Conservation (phyloP, 495 filamentous ascomycete species). For the Pseudevernia furfuracea region DNA sequence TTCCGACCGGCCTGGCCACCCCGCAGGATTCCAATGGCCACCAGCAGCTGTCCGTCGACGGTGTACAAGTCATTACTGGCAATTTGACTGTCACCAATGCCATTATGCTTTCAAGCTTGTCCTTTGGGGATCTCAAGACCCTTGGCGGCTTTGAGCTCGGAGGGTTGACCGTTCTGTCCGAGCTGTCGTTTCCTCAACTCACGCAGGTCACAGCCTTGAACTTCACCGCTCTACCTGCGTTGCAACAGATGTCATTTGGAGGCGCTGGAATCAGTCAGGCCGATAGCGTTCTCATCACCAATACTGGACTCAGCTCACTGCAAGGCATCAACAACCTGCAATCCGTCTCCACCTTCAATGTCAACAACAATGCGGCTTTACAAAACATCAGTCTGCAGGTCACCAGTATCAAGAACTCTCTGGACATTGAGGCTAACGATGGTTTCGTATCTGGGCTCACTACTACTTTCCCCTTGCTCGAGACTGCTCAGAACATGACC, state of each 20-base stretch:
- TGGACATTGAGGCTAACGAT: slow-evolving; percentile 60
- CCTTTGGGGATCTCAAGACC: slow-evolving; percentile 40
- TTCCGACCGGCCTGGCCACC: slow-evolving; percentile 47
- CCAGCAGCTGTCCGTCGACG: slow-evolving; percentile 29
- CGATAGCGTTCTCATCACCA: slow-evolving; percentile 59
- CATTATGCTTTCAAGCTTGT: slow-evolving; percentile 47
- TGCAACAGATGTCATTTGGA: slow-evolving; percentile 59
- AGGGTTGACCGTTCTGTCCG: slow-evolving; percentile 56
- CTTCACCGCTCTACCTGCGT: slow-evolving; percentile 64
- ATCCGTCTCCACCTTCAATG: slow-evolving; percentile 52
- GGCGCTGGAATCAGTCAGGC: slow-evolving; percentile 54
- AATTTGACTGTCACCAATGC: slow-evolving; percentile 55
- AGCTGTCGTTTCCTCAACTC: slow-evolving; percentile 56
- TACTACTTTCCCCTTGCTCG: slow-evolving; percentile 66
- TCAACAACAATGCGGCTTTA: slow-evolving; percentile 75
- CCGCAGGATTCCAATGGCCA: slow-evolving; percentile 46
- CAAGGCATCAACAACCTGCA: slow-evolving; percentile 71
- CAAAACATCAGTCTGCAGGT: slow-evolving; percentile 62
- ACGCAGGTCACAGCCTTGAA: slow-evolving; percentile 53
- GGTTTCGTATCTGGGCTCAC: slow-evolving; percentile 42
- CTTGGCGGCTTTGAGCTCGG: slow-evolving; percentile 63
- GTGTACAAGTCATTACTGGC: slow-evolving; percentile 57
- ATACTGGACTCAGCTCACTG: slow-evolving; percentile 70
- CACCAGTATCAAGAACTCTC: slow-evolving; percentile 40
- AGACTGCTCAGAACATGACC: slow-evolving; percentile 73